phyloP scores from a whole-genome alignment of 805 yeast genomes.

The Yarrowia sp. region DNA sequence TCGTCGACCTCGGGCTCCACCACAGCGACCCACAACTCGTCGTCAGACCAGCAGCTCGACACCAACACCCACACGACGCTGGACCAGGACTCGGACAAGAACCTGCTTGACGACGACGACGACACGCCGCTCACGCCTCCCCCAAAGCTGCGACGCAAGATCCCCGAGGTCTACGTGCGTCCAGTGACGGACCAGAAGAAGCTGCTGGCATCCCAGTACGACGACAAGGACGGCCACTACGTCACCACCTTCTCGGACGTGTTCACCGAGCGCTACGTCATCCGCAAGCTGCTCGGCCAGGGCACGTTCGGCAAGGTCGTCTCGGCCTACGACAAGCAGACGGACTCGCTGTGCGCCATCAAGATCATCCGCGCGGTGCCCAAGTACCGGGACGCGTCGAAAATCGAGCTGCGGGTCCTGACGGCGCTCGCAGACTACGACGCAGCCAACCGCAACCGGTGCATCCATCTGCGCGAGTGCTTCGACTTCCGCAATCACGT shows the following conservation, averaged over 20 bases:
- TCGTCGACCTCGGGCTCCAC: conserved; percentile 22
- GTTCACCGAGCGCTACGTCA: conserved; percentile 65
- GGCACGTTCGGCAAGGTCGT: conserved; percentile 93
- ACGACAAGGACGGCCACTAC: conserved; percentile 40
- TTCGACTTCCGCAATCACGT: conserved; percentile 92
- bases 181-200: conserved; percentile 30
- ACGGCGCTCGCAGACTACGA: conserved; percentile 72
- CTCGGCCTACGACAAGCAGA: conserved; percentile 67
- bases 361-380: conserved; percentile 90
- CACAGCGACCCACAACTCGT: conserved; percentile 19
- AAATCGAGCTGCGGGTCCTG: conserved; percentile 82
- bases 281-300: conserved; percentile 72
- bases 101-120: conserved; percentile 4
- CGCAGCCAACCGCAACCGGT: conserved; percentile 62
- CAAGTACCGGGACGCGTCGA: conserved; percentile 92
- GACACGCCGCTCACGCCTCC: conserved; percentile 29
- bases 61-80: conserved; percentile 13
- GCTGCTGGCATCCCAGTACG: conserved; percentile 29
- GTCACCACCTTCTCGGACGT: conserved; percentile 38
- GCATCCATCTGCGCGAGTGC: conserved; percentile 83
- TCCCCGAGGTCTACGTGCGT: conserved; percentile 36
- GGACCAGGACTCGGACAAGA: conserved; percentile 14
- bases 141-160: conserved; percentile 34
- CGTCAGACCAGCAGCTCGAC: conserved; percentile 1
- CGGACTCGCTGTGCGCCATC: conserved; percentile 71